Evolutionary conservation across 345 rosid genomes (phyloP), one percentile per base, ranked within the genome.

Genomic region (Syzygium jambos): DNA sequence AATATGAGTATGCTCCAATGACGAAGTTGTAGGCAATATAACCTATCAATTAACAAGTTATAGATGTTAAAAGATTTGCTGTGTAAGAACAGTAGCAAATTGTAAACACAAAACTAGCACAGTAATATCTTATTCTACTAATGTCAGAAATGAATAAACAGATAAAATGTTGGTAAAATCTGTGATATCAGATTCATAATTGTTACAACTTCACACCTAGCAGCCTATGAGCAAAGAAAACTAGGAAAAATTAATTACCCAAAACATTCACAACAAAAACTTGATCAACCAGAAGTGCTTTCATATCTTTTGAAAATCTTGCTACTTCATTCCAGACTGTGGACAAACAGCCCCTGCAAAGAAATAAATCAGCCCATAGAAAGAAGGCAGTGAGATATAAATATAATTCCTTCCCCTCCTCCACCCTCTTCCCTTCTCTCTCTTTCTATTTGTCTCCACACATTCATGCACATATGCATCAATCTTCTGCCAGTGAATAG

Each of bases 1-100:
- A 98, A 86, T 95, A 98, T 11, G 99, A 95, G 92, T 98, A 98
- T 82, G 99, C 99, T 87, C 99, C 99, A 51, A 96, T 92, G 43
- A 98, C 99, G 87, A 98, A 98, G 91, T 94, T 98, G 95, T 98
- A 98, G 6, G 95, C 89, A 68, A 96, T 90, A 91, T 98, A 98
- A 78, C 98, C 98, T 96, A 90, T 85, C 86, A 90, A 51, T 52
- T 73, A 73, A 73, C 82, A 73, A 73, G 80, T 73, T 34, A 73
- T 73, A 38, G 49, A 73, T 73, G 27, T 73, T 38, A 19, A 17
- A 73, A 19, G 46, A 73, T 73, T 38, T 73, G 27, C 86, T 1
- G 17, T 85, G 51, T 54, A 12, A 55, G 46, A 46, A 29, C 43
- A 84, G 13, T 52, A 84, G 38, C 41, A 84, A 46, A 52, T 84